Evolutionary conservation across 2,329 filamentous ascomycete genomes (phyloP), one percentile per base, ranked within the genome.

Genomic region (Colletotrichum brevisporum): DNA sequence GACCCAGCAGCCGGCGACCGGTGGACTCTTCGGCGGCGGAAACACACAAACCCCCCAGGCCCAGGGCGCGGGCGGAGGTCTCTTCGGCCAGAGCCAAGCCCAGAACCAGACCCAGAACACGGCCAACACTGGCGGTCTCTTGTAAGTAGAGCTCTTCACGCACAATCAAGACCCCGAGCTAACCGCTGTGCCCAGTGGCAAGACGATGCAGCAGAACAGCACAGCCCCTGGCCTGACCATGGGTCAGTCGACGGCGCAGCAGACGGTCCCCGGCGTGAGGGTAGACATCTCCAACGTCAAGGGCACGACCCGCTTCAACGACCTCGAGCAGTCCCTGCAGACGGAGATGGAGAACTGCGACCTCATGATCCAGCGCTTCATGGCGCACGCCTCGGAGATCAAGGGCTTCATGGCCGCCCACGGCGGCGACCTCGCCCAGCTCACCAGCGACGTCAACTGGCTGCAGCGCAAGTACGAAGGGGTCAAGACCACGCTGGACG

Each of bases 281-380:
- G 92, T 97, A 75, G 93, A 96, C 79, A 82, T 93, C 60, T 89
- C 89, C 74, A 93, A 93, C 76, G 85, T 98, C 69, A 90, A 94
- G 60, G 92, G 92, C 16, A 97, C 95, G 0, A 97, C 94, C 4
- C 93, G 96, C 71, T 98, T 96, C 83, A 94, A 94, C 77, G 95
- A 97, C 79, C 90, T 97, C 31, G 90, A 93, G 69, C 92, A 95
- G 73, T 90, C 93, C 36, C 84, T 97, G 16, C 94, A 97, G 76
- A 89, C 90, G 71, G 84, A 94, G 73, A 92, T 99, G 71, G 89
- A 93, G 71, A 82, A 86, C 10, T 89, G 97, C 71, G 95, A 99
- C 80, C 88, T 89, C 67, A 89, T 91, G 72, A 95, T 99, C 74
- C 89, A 94, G 74, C 86, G 88, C 62, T 94, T 96, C 77, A 94